Evolutionary conservation across 108 stramenopile genomes (phyloP), one percentile per base, ranked within the genome.

Genomic region (Cyclostephanos invisitatus): DNA sequence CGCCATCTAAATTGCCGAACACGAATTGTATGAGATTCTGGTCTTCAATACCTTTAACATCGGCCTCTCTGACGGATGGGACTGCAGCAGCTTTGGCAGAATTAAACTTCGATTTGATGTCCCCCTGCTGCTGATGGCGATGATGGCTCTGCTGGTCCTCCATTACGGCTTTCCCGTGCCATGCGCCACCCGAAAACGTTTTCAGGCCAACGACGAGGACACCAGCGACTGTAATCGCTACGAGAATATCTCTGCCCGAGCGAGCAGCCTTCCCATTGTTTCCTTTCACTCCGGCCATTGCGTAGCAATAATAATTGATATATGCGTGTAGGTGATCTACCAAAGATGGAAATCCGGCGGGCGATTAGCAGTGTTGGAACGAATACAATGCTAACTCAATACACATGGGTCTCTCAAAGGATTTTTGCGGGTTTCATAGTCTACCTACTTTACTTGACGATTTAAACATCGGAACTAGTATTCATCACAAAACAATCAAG

Each of bases 21-120:
- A 62, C 65, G 40, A 84, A 81, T 59, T 84, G 69, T 54, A 84
- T 64, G 8, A 78, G 56, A 67, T 82, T 82, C 46, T 57, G 67
- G 50, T 71, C 68, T 57, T 56, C 20, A 36, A 9, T 46, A 46
- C 48, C 44, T 18, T 61, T 36, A 20, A 28, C 7, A 7, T 35
- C 18, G 12, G 38, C 63, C 28, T 55, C 51, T 44, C 56, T 28
- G 22, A 1, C n/a, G 38, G 12, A 17, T 18, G 44, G 29, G 44
- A 9, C 29, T 7, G 10, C n/a, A 21, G 32, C 62, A 0, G n/a
- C 48, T 37, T 21, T 46, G 18, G 51, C 22, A 24, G 53, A 54
- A 9, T 54, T 54, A 11, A 20, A 5, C 25, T 8, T 54, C 36
- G 60, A 20, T n/a, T 61, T 61, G 2, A 4, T 32, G 2, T 32